phyloP scores from a whole-genome alignment of 2,329 filamentous ascomycete species.

The Stemphylium beticola region DNA sequence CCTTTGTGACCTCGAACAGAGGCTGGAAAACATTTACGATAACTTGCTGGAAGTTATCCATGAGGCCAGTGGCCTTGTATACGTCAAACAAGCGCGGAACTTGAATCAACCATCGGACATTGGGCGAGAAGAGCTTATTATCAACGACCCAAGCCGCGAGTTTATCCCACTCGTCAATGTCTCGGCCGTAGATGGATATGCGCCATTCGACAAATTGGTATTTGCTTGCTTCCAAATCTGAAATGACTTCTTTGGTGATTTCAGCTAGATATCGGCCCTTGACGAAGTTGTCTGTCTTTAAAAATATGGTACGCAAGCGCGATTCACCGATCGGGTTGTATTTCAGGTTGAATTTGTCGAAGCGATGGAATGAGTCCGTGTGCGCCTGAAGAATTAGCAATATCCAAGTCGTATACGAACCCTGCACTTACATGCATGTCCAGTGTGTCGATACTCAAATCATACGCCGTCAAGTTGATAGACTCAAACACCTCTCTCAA shows the following conservation, averaged over 20 bases:
- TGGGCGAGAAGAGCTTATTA: conserved; percentile 97
- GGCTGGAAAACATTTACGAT: conserved; percentile 92
- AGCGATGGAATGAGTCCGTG: conserved; percentile 96
- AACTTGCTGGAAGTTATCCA: conserved; percentile 89
- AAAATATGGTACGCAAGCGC: conserved; percentile 92
- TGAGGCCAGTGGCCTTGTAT: conserved; percentile 86
- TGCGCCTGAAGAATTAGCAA: conserved; percentile 69
- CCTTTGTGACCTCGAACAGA: conserved; percentile 89
- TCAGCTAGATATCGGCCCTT: conserved; percentile 94
- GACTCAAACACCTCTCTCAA: conserved; percentile 93
- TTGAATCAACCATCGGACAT: conserved; percentile 96
- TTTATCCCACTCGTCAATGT: conserved; percentile 95
- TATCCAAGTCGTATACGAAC: background rate
- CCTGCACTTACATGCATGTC: conserved; percentile 86
- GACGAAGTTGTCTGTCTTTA: conserved; percentile 98
- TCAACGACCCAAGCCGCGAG: conserved; percentile 96
- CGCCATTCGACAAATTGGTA: conserved; percentile 99
- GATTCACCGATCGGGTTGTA: conserved; percentile 98
- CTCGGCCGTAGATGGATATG: conserved; percentile 94
- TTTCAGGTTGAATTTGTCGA: conserved; percentile 99
- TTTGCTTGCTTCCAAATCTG: conserved; percentile 96
- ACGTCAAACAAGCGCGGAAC: conserved; percentile 94
- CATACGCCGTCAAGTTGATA: conserved; percentile 96
- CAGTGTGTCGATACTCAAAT: conserved; percentile 95
- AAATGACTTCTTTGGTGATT: conserved; percentile 97